phyloP scores from a whole-genome alignment of 2,329 filamentous ascomycete species.

The Curvularia hawaiiensis region DNA sequence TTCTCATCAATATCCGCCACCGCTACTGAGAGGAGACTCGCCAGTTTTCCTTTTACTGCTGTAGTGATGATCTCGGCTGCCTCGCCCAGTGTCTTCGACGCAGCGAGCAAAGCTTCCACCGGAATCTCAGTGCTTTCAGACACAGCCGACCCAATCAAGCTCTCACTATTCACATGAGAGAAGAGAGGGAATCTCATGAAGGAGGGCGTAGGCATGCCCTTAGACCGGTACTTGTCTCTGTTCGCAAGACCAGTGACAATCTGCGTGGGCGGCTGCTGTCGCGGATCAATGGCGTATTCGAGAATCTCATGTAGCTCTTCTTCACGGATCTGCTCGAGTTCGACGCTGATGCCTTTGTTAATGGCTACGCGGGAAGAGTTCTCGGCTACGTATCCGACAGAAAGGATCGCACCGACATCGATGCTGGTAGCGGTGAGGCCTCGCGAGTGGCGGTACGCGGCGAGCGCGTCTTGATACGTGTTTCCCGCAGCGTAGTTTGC shows the following conservation, averaged over 20 bases:
- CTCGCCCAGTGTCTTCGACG: neutral
- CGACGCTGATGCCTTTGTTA: conserved; percentile 4
- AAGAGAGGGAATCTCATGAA: conserved; percentile 4
- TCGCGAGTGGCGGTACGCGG: conserved; percentile 4
- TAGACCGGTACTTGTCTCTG: conserved; percentile 1
- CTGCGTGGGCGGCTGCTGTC: neutral
- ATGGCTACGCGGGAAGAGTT: neutral
- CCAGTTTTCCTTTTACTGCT: neutral
- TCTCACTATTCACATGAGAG: neutral
- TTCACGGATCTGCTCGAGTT: conserved; percentile 4
- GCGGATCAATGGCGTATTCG: neutral
- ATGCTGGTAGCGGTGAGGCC: neutral
- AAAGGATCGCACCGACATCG: conserved; percentile 4
- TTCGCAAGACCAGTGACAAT: conserved; percentile 1
- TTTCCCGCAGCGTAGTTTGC: conserved; percentile 9
- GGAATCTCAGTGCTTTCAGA: neutral
- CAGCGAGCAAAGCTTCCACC: neutral
- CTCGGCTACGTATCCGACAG: conserved; percentile 5
- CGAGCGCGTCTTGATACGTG: conserved; percentile 13
- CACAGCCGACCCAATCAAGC: neutral
- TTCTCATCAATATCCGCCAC: conserved; percentile 3
- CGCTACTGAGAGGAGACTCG: neutral
- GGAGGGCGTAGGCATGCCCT: conserved; percentile 2
- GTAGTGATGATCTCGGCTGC: conserved; percentile 1
- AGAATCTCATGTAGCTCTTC: conserved; percentile 3